These are phyloP conservation scores for Hypsizygus marmoreus DNA, from an alignment of 768 basidiomycete genomes.

Conservation along the genomic window DNA sequence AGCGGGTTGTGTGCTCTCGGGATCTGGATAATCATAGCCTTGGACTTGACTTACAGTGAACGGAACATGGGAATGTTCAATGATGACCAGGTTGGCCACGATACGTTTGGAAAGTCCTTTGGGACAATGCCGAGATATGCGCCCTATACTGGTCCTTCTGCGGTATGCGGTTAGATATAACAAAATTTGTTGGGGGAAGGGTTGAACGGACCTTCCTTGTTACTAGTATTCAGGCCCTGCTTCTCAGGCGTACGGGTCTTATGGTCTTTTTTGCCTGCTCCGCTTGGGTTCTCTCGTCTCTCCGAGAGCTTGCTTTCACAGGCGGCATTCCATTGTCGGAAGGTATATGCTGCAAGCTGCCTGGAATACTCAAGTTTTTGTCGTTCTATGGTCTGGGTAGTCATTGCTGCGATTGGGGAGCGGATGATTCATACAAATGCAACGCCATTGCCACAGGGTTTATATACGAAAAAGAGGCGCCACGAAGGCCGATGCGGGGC, in stretches of 20 bases:
- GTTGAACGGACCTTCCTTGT: too few species aligned
- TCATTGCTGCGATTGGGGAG: conserved; percentile 21
- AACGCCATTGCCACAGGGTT: not conserved
- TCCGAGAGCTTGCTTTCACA: conserved; percentile 9
- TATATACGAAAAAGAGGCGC: too few species aligned
- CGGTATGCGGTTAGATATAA: too few species aligned
- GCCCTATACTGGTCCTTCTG: too few species aligned
- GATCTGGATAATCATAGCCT: too few species aligned
- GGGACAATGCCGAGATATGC: too few species aligned
- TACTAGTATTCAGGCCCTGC: not conserved
- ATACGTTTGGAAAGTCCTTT: too few species aligned
- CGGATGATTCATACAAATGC: not conserved
- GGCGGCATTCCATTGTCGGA: conserved; percentile 41
- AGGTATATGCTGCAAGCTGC: conserved; percentile 43
- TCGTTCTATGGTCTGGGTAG: conserved; percentile 36
- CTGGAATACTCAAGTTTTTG: conserved; percentile 40
- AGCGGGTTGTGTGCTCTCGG: too few species aligned
- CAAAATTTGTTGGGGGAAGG: too few species aligned
- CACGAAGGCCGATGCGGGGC: not conserved
- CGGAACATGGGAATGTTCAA: too few species aligned
- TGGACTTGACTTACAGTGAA: too few species aligned
- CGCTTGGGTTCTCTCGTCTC: not conserved
- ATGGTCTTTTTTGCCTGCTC: not conserved
- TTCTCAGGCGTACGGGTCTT: not conserved
- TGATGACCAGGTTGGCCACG: too few species aligned